phyloP scores from a whole-genome alignment of 768 basidiomycete species.

The Gloeostereum incarnatum region DNA sequence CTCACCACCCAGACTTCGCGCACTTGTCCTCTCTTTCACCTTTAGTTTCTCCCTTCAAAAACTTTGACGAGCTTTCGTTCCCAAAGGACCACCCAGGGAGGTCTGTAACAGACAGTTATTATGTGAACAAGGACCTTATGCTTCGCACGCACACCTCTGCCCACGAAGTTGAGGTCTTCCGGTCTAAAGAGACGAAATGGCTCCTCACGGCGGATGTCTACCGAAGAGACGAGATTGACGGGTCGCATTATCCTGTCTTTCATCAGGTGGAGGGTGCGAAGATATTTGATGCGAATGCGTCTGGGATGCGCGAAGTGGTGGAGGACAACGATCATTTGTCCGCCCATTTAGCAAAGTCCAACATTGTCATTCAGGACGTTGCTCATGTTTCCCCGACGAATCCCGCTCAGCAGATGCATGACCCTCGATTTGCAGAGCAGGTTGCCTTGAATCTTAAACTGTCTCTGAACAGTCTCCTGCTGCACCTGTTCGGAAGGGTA shows the following conservation, averaged over 20 bases:
- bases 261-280: conserved; percentile 97
- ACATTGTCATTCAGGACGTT: conserved; percentile 83
- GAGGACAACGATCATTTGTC: conserved; percentile 64
- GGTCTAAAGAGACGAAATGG: conserved; percentile 70
- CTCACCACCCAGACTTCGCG: conserved; percentile 68
- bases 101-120: conserved; percentile 87
- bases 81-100: conserved; percentile 90
- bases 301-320: conserved; percentile 52
- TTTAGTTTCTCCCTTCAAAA: conserved; percentile 82
- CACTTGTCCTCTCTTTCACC: conserved; percentile 77
- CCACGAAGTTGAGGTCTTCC: conserved; percentile 91
- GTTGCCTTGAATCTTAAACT: conserved; percentile 85
- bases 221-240: conserved; percentile 95
- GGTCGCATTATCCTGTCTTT: conserved; percentile 94
- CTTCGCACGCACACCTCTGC: conserved; percentile 98
- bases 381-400: conserved; percentile 67
- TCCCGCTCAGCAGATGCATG: conserved; percentile 73
- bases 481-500: conserved; percentile 67
- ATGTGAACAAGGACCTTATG: conserved; percentile 85
- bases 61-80: conserved; percentile 97
- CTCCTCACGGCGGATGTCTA: conserved; percentile 96
- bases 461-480: conserved; percentile 78
- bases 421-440: conserved; percentile 60
- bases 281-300: conserved; percentile 56
- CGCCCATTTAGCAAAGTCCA: conserved; percentile 51